Base-by-base conservation (phyloP, 2,329 filamentous ascomycete species). In the Xylariales sp. region DNA sequence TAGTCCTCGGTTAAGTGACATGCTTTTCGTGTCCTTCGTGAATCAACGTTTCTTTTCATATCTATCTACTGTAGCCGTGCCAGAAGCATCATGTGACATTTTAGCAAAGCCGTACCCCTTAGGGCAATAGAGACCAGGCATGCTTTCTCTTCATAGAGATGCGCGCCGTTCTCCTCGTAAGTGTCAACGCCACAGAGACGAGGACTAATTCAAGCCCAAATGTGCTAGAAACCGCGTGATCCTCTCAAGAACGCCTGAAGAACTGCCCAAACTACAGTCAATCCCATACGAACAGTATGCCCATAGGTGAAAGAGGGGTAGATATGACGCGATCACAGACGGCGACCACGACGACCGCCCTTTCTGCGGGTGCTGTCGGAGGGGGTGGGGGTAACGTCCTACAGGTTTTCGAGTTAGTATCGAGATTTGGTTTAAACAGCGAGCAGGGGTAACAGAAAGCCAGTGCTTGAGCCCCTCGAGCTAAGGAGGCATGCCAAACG, bases 281-380 rank as follows among this genome's bases (percentile, higher is more conserved):
- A 75, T 73, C 73, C 67, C 65, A 71, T 64, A 50, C 69, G 68
- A 73, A 71, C 63, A 74, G 68, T 74, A 79, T 62, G 67, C 70
- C 73, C 74, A 75, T 79, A 72, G 64, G 68, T 67, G 63, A 62
- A 56, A 62, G 32, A 62, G n/a, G 55, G 10, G 32, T 63, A 30
- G 41, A 70, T 70, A 62, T 68, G 78, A 82, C 73, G 81, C 80
- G 83, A 85, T 93, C 88, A 99, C 86, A 99, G 93, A 97, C 96
- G 95, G 88, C 96, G 96, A 98, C 96, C 96, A 93, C 96, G 95
- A 87, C 96, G 94, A 97, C 96, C 96, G 89, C 96, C 96, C 94
- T 99, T 99, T 89, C 95, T 94, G 87, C 96, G 93, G 81, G 96
- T 99, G 84, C 93, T 97, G 87, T 99, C 96, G 85, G 96, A 99